Conservation (phyloP, 1,284 basidiomycete genomes). For the Cutaneotrichosporon daszewskae region DNA sequence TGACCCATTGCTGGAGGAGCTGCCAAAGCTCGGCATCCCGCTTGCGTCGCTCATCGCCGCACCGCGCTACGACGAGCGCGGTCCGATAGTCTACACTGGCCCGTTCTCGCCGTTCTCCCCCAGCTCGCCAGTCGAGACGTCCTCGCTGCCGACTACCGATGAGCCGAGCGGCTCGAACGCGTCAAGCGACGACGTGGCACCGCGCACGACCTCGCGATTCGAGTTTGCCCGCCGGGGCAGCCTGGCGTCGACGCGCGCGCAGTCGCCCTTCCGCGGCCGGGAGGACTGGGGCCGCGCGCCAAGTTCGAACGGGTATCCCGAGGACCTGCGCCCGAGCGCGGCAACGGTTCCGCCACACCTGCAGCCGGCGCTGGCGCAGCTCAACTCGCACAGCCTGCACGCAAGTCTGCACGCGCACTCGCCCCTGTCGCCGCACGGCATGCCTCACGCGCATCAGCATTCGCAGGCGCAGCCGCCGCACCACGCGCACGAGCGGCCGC, state of each 20-base stretch:
- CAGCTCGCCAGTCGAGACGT: slow-evolving; percentile 9
- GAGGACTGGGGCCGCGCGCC: slow-evolving; percentile 17
- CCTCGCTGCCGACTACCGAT: slow-evolving; percentile 7
- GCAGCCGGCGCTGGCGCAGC: slow-evolving; percentile 19
- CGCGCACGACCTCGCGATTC: slow-evolving; percentile 16
- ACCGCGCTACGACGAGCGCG: slow-evolving; percentile 4
- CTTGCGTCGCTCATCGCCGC: slow-evolving; percentile 15
- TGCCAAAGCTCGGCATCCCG: slow-evolving; percentile 23
- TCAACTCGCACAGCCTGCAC: slow-evolving; percentile 10
- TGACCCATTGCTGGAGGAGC: slow-evolving; percentile 21
- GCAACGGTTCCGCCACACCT: slow-evolving; percentile 10
- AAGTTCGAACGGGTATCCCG: slow-evolving; percentile 12
- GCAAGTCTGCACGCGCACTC: slow-evolving; percentile 3
- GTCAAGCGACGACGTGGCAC: slow-evolving; percentile 5
- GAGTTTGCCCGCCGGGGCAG: slow-evolving; percentile 17
- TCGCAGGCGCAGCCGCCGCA: background rate
- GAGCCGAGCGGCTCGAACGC: slow-evolving; percentile 2
- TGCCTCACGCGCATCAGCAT: background rate
- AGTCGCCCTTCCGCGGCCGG: slow-evolving; percentile 16
- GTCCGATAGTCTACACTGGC: slow-evolving; percentile 10
- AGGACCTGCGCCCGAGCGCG: slow-evolving; percentile 12
- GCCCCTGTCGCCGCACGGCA: background rate
- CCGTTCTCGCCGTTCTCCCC: slow-evolving; percentile 20
- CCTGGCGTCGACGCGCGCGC: slow-evolving; percentile 7
- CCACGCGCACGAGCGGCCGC: background rate